These are phyloP conservation scores for Bondarzewia mesenterica DNA, from an alignment of 1,284 basidiomycete species.

Conservation along the genomic window DNA sequence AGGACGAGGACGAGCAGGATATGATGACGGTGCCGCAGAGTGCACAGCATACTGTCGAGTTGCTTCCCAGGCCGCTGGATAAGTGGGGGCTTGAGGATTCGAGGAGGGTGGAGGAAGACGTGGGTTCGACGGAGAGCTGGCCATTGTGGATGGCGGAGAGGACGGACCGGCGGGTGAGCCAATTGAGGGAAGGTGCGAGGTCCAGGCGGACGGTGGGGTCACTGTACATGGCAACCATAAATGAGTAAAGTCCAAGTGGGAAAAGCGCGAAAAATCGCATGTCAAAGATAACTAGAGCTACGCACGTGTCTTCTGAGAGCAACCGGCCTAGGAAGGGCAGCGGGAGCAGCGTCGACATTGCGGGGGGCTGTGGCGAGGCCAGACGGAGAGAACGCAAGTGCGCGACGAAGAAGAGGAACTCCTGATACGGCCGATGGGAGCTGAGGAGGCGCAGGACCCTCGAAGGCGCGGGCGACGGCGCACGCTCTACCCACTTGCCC, in stretches of 20 bases:
- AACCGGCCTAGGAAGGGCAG: slow-evolving; percentile 83
- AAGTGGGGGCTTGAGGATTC: slow-evolving; percentile 31
- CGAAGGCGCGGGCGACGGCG: slow-evolving; percentile 9
- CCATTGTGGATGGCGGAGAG: slow-evolving; percentile 82
- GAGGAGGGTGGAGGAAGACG: slow-evolving; percentile 46
- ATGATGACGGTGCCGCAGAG: slow-evolving; percentile 57
- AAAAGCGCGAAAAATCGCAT: slow-evolving; percentile 7
- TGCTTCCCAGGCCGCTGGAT: slow-evolving; percentile 29
- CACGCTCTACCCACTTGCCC: slow-evolving; percentile 55
- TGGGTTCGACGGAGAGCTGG: slow-evolving; percentile 85
- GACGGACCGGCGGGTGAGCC: slow-evolving; percentile 86
- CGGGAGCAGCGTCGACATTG: slow-evolving; percentile 63
- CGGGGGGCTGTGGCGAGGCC: slow-evolving; percentile 46
- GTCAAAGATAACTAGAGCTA: slow-evolving; percentile 17
- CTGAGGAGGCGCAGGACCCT: slow-evolving; percentile 40
- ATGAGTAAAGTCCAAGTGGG: too few relatives aligned
- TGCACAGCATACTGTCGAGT: slow-evolving; percentile 46
- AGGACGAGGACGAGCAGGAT: background rate
- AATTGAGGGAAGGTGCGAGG: slow-evolving; percentile 89
- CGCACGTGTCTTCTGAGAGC: slow-evolving; percentile 82
- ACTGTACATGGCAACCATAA: slow-evolving; percentile 29
- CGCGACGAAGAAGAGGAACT: slow-evolving; percentile 77
- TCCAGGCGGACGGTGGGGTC: slow-evolving; percentile 92
- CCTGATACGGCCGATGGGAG: slow-evolving; percentile 74
- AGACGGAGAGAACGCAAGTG: slow-evolving; percentile 75